These are phyloP conservation scores for Acorus calamus DNA, from an alignment of 106 monocot species.

Conservation along the genomic window DNA sequence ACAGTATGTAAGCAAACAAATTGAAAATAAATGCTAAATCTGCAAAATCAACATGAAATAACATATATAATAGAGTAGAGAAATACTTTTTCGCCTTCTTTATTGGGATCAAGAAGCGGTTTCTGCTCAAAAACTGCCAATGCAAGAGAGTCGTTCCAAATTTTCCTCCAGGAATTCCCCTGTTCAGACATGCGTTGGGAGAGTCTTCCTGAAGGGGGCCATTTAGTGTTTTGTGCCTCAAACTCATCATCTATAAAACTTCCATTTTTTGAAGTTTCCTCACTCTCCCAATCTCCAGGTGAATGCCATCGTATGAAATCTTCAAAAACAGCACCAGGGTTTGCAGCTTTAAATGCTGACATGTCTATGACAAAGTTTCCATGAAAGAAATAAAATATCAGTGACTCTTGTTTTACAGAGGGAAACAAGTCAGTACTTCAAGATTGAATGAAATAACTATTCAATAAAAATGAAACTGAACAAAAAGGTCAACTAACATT, in stretches of 20 bases:
- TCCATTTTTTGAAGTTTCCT: constrained; percentile 20
- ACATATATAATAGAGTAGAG: neutral
- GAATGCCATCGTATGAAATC: constrained; percentile 99
- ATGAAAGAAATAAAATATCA: constrained; percentile 6
- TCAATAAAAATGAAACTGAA: no score
- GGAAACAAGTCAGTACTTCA: no score
- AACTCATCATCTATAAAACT: constrained; percentile 1
- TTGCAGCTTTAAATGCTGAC: constrained; percentile 99
- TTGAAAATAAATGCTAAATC: neutral
- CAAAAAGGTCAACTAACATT: no score
- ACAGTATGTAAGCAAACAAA: neutral
- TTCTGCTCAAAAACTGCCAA: constrained; percentile 70
- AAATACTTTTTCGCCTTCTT: constrained; percentile 91
- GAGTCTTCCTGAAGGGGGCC: constrained; percentile 85
- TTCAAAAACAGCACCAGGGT: constrained; percentile 94
- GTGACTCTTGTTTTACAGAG: no score
- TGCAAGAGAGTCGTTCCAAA: constrained; percentile 80
- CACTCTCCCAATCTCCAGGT: constrained; percentile 84
- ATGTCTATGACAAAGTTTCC: constrained; percentile 39
- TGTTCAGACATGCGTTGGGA: constrained; percentile 88
- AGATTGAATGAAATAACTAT: no score
- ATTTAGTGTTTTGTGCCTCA: constrained; percentile 9
- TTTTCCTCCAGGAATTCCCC: constrained; percentile 73
- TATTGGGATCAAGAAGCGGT: constrained; percentile 73
- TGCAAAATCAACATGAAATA: neutral